Evolutionary conservation across 352 stramenopile genomes (phyloP).

Genomic region (Pythium rhizo-oryzae): DNA sequence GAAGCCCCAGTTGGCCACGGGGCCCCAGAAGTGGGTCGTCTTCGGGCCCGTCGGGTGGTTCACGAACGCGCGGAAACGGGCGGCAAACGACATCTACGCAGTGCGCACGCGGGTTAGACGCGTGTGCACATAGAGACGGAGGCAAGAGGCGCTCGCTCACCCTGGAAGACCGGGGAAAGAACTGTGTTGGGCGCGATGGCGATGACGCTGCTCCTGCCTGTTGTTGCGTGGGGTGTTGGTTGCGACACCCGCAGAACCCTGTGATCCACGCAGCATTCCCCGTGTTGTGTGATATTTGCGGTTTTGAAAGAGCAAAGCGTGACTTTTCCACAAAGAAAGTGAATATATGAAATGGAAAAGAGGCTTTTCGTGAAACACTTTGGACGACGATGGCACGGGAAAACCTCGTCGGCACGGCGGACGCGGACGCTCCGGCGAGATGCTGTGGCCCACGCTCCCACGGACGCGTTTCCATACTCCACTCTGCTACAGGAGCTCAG

Average conservation of each 20-base stretch:
- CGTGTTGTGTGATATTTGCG: constrained; percentile 6
- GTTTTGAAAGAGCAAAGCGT: no score
- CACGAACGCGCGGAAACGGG: constrained; percentile 68
- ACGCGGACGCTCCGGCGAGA: no score
- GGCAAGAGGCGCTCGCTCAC: neutral
- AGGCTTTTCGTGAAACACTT: no score
- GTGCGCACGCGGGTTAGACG: neutral
- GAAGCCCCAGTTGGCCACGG: constrained; percentile 89
- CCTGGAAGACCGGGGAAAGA: neutral
- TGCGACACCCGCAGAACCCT: neutral
- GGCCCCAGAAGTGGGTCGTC: constrained; percentile 90
- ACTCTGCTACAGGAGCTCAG: no score
- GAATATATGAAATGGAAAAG: no score
- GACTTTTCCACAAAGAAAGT: no score
- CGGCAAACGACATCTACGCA: constrained; percentile 34
- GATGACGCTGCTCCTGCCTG: constrained; percentile 18
- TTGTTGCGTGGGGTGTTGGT: neutral
- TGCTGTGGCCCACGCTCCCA: no score
- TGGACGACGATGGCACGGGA: no score
- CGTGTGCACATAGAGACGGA: no score
- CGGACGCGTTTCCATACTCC: no score
- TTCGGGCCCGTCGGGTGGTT: constrained; percentile 84
- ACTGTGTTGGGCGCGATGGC: constrained; percentile 7
- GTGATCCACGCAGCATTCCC: neutral
- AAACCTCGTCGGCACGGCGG: no score